These are phyloP conservation scores for Nicotiana tabacum DNA, from an alignment of 257 asterid genomes.

Conservation along the genomic window DNA sequence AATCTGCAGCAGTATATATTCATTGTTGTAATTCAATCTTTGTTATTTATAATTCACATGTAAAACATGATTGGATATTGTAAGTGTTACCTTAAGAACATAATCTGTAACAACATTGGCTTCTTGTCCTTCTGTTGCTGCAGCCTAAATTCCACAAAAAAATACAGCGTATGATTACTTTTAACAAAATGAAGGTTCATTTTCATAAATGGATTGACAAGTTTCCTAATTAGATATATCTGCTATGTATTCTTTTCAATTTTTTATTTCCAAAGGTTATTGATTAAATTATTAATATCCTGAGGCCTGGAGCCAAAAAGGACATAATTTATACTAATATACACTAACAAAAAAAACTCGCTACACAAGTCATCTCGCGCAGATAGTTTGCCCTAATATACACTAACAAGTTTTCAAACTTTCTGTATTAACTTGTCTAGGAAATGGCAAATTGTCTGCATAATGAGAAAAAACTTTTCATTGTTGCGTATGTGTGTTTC, in stretches of 20 bases:
- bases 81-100: slow-evolving; percentile 42
- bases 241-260: not conserved
- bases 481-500: too few relatives aligned
- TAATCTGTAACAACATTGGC: slow-evolving; percentile 57
- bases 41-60: not conserved
- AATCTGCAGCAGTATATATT: slow-evolving; percentile 17
- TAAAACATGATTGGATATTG: not conserved
- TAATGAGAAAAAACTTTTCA: not conserved
- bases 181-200: not conserved
- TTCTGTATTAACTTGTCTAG: too few relatives aligned
- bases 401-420: too few relatives aligned
- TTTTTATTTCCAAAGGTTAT: not conserved
- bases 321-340: too few relatives aligned
- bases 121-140: slow-evolving; percentile 65
- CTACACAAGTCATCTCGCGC: too few relatives aligned
- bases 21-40: not conserved
- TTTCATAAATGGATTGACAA: not conserved
- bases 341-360: too few relatives aligned
- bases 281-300: not conserved
- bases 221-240: not conserved
- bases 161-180: not conserved
- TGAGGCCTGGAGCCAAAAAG: not conserved
- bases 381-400: too few relatives aligned
- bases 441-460: not conserved
- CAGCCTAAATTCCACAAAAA: slow-evolving; percentile 39